phyloP scores from a whole-genome alignment of 768 basidiomycete species.

The Daedaleopsis nitida region DNA sequence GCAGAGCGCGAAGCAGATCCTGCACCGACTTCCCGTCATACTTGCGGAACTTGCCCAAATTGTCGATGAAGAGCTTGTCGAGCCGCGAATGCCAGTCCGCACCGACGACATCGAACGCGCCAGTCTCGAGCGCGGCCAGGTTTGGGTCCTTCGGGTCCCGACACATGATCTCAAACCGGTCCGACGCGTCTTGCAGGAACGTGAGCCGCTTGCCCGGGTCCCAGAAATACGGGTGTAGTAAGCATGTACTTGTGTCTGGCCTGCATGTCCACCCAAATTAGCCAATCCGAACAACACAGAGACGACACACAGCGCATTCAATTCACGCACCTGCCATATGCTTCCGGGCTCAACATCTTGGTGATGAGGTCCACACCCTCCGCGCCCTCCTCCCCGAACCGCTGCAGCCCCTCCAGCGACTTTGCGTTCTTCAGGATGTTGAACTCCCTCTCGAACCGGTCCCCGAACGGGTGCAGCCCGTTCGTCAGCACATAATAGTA shows the following conservation, averaged over 20 bases:
- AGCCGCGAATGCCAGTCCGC: conserved; percentile 87
- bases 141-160: conserved; percentile 84
- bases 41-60: conserved; percentile 95
- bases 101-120: conserved; percentile 74
- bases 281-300: not conserved
- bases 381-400: conserved; percentile 91
- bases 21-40: conserved; percentile 92
- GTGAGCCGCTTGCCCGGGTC: conserved; percentile 79
- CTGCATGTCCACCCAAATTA: conserved; percentile 40
- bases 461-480: conserved; percentile 93
- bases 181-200: conserved; percentile 97
- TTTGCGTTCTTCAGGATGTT: conserved; percentile 89
- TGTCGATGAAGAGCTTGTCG: conserved; percentile 90
- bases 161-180: conserved; percentile 97
- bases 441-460: conserved; percentile 88
- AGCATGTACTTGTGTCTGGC: conserved; percentile 84
- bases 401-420: conserved; percentile 66
- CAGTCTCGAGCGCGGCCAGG: conserved; percentile 73
- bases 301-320: conserved; percentile 31
- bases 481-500: conserved; percentile 92
- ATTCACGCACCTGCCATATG: conserved; percentile 60
- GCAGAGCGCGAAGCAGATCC: conserved; percentile 87
- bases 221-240: conserved; percentile 98
- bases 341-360: conserved; percentile 77
- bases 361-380: conserved; percentile 84